Evolutionary conservation across 805 yeast species (phyloP), one percentile per base, ranked within the genome.

Genomic region (Ogataea pini): DNA sequence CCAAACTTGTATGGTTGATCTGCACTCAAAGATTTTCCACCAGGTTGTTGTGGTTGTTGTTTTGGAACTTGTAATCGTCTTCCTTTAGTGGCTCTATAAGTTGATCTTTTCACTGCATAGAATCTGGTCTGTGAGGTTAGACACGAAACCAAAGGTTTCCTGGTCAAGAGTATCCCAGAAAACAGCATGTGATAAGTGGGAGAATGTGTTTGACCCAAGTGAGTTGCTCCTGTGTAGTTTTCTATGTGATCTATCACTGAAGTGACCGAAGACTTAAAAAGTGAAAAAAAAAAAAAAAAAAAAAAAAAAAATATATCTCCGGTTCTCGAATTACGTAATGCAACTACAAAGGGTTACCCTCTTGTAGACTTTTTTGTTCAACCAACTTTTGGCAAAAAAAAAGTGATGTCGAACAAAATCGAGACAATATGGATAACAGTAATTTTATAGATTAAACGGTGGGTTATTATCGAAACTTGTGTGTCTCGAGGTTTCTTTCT

Each of bases 1-100:
- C 85, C 85, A 63, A 75, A 77, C 38, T 69, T 69, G 47, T 64
- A 69, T 1, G 71, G 70, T 19, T 34, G n/a, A 13, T 34, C 37
- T 17, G 37, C 37, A 31, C 34, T 31, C 9, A 31, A 17, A 31
- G 17, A 12, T 14, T 31, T 31, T 8, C 34, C 34, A 16, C 34
- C 34, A 5, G 16, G 31, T 13, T 28, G 31, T 13, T 28, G 31
- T 8, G 31, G 14, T 28, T 28, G 31, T 28, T 7, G 4, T 16
- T 16, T 31, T n/a, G 34, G 34, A n/a, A 31, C 34, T 38, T 48
- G 51, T 14, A 48, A 31, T 14, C 32, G 24, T 39, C 44, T 43
- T 18, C 54, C 51, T 27, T 50, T 50, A 40, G 51, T 44, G 25
- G 48, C 32, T 18, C 33, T 37, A 34, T 51, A 51, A 6, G 47